Base-by-base conservation (phyloP, 1,284 basidiomycete genomes). In the Cerrena zonata region DNA sequence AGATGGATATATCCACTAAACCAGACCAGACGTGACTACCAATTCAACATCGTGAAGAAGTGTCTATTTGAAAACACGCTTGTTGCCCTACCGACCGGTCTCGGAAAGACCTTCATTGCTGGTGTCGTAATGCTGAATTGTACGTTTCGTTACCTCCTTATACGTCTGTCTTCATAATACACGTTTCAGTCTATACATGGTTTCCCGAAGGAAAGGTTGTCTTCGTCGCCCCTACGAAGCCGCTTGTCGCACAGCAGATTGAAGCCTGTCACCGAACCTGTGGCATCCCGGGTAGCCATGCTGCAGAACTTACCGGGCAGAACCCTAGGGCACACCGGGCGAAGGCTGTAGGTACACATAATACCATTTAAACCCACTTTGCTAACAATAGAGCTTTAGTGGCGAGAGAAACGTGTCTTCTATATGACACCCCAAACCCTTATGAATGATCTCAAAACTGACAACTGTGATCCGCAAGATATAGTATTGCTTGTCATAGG, bases 381-480 rank as follows among this genome's bases (percentile, higher is more conserved):
- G 34, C n/a, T 49, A n/a, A 44, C 21, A 41, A 38, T 12, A 25
- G 30, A 7, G 18, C 36, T 10, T 12, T 45, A 91, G 86, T 95
- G 91, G 89, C 70, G 76, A 55, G 76, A 87, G 57, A 93, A 95
- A 65, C 79, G 94, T 4, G 86, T 99, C 22, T 94, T 99, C 64
- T 99, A 95, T 68, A 94, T 96, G 83, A 99, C 96, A 0, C 95
- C 96, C 0, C 96, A 99, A 65, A 98, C 95, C 0, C 77, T 99
- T 22, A 76, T 91, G 53, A 97, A 96, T 58, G 96, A 99, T 65
- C 72, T 99, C 23, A 71, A 71, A 5, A 79, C 76, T 1, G 84
- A 84, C 15, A 82, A 76, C 18, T 88, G 91, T 59, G 90, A 98
- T 63, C 78, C 87, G 0, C 69, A 75, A 38, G 89, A 92, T 58